phyloP scores from a whole-genome alignment of 345 rosid genomes.

The Alliaria petiolata region DNA sequence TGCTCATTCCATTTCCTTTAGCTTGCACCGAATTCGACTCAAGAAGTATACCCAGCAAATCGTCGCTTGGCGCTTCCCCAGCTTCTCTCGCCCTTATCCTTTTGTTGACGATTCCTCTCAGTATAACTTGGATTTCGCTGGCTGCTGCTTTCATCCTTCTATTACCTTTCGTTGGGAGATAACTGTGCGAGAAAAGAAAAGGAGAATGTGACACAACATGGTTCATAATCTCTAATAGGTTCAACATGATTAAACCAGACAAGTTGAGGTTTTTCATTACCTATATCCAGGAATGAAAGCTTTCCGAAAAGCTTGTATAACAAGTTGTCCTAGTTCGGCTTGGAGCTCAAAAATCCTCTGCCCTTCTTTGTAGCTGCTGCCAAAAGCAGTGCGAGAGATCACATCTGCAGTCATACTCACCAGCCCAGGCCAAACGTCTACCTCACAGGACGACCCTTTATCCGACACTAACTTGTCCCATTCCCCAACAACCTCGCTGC shows the following conservation, averaged over 20 bases:
- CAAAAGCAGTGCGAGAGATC: conserved; percentile 58
- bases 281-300: conserved; percentile 55
- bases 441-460: conserved; percentile 23
- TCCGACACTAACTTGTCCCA: conserved; percentile 25
- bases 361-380: conserved; percentile 68
- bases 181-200: conserved; percentile 9
- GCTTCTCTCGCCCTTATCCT: conserved; percentile 31
- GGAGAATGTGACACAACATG: too few species aligned
- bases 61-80: conserved; percentile 29
- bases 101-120: conserved; percentile 29
- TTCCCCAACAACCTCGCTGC: conserved; percentile 23
- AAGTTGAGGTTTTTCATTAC: conserved; percentile 29
- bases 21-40: conserved; percentile 31
- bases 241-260: not conserved
- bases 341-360: conserved; percentile 53
- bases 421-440: conserved; percentile 42
- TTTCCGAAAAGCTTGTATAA: conserved; percentile 18
- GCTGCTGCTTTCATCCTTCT: conserved; percentile 27
- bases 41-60: conserved; percentile 39
- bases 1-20: conserved; percentile 33
- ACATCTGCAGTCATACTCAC: conserved; percentile 36
- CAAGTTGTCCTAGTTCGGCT: conserved; percentile 30
- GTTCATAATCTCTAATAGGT: too few species aligned
- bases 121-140: conserved; percentile 12
- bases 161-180: conserved; percentile 34